phyloP scores from a whole-genome alignment of 768 basidiomycete species.

The Daedalea quercina region DNA sequence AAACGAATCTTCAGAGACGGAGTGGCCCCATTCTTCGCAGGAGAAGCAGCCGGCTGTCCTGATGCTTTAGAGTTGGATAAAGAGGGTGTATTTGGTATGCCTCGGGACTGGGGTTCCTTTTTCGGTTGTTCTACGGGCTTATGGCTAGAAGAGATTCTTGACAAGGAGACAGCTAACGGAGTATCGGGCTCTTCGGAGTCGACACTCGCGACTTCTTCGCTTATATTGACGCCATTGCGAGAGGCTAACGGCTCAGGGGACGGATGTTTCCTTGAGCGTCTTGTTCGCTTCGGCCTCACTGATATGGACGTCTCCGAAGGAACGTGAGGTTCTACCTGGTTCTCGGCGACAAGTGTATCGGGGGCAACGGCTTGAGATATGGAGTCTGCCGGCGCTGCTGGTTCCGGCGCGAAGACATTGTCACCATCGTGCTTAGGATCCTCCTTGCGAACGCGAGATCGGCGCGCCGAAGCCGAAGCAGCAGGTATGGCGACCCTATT shows the following conservation, averaged over 20 bases:
- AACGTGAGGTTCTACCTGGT: background rate
- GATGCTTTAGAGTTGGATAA: background rate
- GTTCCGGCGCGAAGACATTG: background rate
- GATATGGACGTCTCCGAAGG: background rate
- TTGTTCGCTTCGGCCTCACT: conserved; percentile 1
- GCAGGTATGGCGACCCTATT: background rate
- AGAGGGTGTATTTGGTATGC: background rate
- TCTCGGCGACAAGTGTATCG: background rate
- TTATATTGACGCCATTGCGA: background rate
- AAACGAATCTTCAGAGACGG: conserved; percentile 25
- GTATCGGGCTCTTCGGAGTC: conserved; percentile 3
- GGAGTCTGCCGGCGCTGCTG: background rate
- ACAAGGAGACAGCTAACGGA: background rate
- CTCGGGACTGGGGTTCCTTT: background rate
- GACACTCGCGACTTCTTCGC: background rate
- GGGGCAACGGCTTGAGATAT: background rate
- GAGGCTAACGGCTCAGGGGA: background rate
- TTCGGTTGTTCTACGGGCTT: background rate
- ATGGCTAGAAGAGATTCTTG: background rate
- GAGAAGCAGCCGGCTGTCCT: conserved; percentile 11
- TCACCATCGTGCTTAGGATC: background rate
- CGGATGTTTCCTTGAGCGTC: background rate
- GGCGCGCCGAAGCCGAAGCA: background rate
- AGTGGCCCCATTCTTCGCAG: conserved; percentile 14
- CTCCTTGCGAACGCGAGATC: background rate